Conservation (phyloP, 2,329 filamentous ascomycete genomes). For the Hypoxylon sp. region DNA sequence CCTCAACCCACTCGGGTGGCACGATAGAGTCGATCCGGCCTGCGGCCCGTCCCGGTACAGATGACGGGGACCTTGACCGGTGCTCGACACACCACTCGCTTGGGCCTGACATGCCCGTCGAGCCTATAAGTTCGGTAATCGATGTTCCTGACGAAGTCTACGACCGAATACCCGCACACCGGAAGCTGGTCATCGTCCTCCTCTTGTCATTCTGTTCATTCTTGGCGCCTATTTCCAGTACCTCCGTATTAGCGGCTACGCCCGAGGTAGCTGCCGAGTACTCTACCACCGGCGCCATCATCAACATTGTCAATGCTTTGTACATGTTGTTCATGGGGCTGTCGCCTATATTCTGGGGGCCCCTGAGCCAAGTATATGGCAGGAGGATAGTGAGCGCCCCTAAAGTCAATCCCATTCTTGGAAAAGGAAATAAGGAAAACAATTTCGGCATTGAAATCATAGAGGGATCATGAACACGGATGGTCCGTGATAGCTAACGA, state of each 20-base stretch:
- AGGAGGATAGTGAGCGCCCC: slow-evolving; percentile 66
- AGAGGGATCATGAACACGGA: neutral
- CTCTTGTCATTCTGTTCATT: slow-evolving; percentile 83
- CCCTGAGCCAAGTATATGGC: slow-evolving; percentile 76
- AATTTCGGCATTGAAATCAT: neutral
- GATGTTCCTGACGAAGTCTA: slow-evolving; percentile 72
- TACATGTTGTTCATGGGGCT: slow-evolving; percentile 81
- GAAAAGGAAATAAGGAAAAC: neutral
- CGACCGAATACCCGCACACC: slow-evolving; percentile 70
- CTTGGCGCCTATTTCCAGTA: slow-evolving; percentile 81
- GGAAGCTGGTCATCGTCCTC: slow-evolving; percentile 77
- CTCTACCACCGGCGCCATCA: slow-evolving; percentile 75
- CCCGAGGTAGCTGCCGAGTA: slow-evolving; percentile 80
- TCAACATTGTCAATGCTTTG: slow-evolving; percentile 81
- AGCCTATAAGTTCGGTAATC: slow-evolving; percentile 51
- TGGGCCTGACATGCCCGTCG: slow-evolving; percentile 52
- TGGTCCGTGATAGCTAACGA: slow-evolving; percentile 24
- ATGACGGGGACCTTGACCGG: slow-evolving; percentile 45
- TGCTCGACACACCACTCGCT: slow-evolving; percentile 53
- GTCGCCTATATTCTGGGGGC: slow-evolving; percentile 79
- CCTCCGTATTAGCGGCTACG: slow-evolving; percentile 79
- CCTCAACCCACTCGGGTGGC: slow-evolving; percentile 37
- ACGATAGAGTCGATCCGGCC: slow-evolving; percentile 38
- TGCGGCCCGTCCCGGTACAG: slow-evolving; percentile 27
- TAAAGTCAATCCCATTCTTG: neutral